A percentile compares a stretch with the other conserved stretches of the same genome.
phyloP scores from a whole-genome alignment of 1,284 basidiomycete genomes.

The Leccinum pseudoinsigne region DNA sequence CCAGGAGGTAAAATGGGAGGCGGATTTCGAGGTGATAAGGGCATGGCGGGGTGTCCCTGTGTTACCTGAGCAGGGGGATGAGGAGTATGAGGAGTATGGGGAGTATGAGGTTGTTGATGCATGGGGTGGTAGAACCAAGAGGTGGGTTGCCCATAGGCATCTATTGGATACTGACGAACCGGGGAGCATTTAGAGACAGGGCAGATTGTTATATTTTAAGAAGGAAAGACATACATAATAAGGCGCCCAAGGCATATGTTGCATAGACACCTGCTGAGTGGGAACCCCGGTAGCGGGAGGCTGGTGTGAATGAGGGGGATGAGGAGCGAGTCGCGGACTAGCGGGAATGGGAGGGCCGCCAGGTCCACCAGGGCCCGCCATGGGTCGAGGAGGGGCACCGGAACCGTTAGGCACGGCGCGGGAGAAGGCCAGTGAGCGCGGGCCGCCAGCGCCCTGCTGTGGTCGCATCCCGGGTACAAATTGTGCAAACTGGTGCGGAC shows the following conservation, averaged over 20 bases:
- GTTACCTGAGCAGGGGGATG: conserved; percentile 28
- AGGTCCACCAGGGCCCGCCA: conserved; percentile 51
- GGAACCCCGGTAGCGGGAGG: no score
- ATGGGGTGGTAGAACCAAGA: conserved; percentile 36
- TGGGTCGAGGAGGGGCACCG: conserved; percentile 55
- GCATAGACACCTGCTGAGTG: no score
- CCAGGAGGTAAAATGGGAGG: conserved; percentile 57
- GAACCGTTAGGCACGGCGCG: conserved; percentile 64
- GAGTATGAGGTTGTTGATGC: conserved; percentile 41
- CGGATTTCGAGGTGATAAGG: conserved; percentile 65
- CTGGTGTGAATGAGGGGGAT: conserved; percentile 46
- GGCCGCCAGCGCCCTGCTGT: conserved; percentile 45
- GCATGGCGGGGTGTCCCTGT: conserved; percentile 45
- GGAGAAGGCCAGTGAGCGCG: conserved; percentile 64
- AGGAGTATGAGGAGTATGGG: conserved; percentile 36
- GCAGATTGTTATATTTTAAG: conserved; percentile 24
- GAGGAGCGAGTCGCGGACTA: conserved; percentile 68
- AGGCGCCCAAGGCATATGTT: no score
- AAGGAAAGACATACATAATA: conserved; percentile 40
- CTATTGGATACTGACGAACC: conserved; percentile 24
- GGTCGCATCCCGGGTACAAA: conserved; percentile 47
- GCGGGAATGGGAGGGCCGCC: conserved; percentile 49
- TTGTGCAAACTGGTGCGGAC: conserved; percentile 43
- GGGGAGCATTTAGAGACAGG: conserved; percentile 17
- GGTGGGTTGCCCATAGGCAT: conserved; percentile 26